phyloP scores from a whole-genome alignment of 441 rosid genomes.

The Eruca vesicaria region DNA sequence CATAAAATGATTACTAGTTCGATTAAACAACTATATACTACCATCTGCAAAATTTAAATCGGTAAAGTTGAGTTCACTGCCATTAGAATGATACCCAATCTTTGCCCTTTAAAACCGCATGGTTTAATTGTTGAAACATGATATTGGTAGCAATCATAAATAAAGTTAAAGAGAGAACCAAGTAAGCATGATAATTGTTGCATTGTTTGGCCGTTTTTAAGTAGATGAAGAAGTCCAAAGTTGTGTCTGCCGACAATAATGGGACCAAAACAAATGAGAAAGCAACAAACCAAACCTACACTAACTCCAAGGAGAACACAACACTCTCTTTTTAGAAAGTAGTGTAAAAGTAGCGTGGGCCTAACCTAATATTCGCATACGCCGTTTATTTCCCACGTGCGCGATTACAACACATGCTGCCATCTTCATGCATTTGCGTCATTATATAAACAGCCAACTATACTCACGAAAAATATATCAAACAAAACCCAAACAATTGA shows the following conservation, averaged over 20 bases:
- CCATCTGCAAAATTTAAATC: no score
- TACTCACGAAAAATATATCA: background rate
- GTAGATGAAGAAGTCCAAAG: background rate
- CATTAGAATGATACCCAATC: background rate
- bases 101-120: background rate
- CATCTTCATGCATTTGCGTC: conserved; percentile 25
- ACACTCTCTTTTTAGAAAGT: no score
- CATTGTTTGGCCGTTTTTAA: background rate
- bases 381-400: conserved; percentile 23
- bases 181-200: background rate
- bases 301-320: background rate
- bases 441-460: conserved; percentile 35
- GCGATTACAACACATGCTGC: background rate
- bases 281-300: conserved; percentile 15
- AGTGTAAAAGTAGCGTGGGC: background rate
- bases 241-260: conserved; percentile 18
- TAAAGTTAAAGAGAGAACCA: background rate
- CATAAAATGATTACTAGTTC: background rate
- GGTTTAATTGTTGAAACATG: background rate
- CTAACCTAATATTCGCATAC: conserved; percentile 4
- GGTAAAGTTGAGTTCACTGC: background rate
- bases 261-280: background rate
- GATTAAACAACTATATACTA: background rate
- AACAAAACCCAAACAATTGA: background rate
- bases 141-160: background rate